Evolutionary conservation across 2,329 filamentous ascomycete genomes (phyloP), one percentile per base, ranked within the genome.

Genomic region (Epichloe brachyelytri): DNA sequence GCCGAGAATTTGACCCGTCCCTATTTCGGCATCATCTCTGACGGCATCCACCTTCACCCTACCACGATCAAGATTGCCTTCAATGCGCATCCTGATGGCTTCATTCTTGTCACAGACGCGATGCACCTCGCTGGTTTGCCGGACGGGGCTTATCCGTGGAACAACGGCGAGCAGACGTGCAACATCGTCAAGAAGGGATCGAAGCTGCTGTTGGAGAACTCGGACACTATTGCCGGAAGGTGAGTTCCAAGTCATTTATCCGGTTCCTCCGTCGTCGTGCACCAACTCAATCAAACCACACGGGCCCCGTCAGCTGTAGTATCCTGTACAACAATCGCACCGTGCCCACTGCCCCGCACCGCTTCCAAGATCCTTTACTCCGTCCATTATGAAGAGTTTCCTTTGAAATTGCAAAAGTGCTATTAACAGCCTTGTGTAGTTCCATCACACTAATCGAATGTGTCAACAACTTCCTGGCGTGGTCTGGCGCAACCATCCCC

Each of bases 91-190:
- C 88, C 88, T 0, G 78, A 83, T 4, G 90, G 90, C 0, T 83
- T 93, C 60, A 85, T 95, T 54, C 78, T 96, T 5, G 89, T 96
- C 43, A 95, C 90, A 0, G 90, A 96, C 66, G 89, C 89, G 5
- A 95, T 95, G 88, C 83, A 87, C 58, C 76, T 95, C 15, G 83
- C 87, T 19, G 90, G 90, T 1, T 73, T 94, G 50, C 85, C 86
- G 0, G 89, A 95, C 60, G 90, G 90, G 3, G 76, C 79, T 2
- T 95, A 95, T 63, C 79, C 84, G 55, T 95, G 88, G 88, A 90
- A 82, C 5, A 95, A 95, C 59, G 80, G 80, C 6, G 75, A 78
- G 51, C 68, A 69, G 26, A 73, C 73, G 44, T 75, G 75, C 56
- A 73, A 70, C 37, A 80, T 85, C 56, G 67, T 85, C 53, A 91